Evolutionary conservation across 108 stramenopile genomes (phyloP), one percentile per base, ranked within the genome.

Genomic region (Cyclostephanos tholiformis): DNA sequence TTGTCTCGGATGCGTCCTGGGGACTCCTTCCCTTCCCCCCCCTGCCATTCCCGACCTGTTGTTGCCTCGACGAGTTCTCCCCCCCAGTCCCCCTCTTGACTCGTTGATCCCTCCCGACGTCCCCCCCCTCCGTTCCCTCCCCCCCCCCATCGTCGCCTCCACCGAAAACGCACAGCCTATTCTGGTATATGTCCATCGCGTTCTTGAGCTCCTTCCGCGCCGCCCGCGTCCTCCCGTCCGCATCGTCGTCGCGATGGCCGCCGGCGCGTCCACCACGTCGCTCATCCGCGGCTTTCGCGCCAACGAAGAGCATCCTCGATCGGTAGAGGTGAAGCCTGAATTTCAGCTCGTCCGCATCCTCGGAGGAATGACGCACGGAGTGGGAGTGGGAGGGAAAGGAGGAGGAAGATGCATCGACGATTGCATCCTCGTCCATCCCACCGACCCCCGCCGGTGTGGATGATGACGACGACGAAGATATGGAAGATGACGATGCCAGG

Each of bases 141-240:
- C 29, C 65, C 38, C 22, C 23, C 0, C 51, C 48, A 1, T 17
- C 50, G 52, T 10, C 65, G 29, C 25, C 32, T 14, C 38, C 49
- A 27, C 4, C 58, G 14, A 27, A 27, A 61, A 61, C 52, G 75
- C 82, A 84, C 6, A 86, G 79, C 44, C 91, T 91, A 62, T 91
- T 89, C 51, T 94, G 88, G 73, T 87, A 90, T 29, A 90, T 77
- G 69, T 94, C 93, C 90, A 91, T 94, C 64, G 93, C 93, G 35
- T 77, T 73, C 65, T 91, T 91, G 39, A 94, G 77, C 71, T 94
- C 93, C 71, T 94, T 94, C 39, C 88, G 79, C 14, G 89, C 52
- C 10, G 69, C 44, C 13, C 72, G 55, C 35, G 55, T 51, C n/a
- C 78, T 72, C 13, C 63, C 59, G 14, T 25, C 68, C 16, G 66